Percentiles rank a stretch among this genome's conserved stretches.
Conservation (phyloP, 1,284 basidiomycete genomes). For the Cutaneotrichosporon sp. region DNA sequence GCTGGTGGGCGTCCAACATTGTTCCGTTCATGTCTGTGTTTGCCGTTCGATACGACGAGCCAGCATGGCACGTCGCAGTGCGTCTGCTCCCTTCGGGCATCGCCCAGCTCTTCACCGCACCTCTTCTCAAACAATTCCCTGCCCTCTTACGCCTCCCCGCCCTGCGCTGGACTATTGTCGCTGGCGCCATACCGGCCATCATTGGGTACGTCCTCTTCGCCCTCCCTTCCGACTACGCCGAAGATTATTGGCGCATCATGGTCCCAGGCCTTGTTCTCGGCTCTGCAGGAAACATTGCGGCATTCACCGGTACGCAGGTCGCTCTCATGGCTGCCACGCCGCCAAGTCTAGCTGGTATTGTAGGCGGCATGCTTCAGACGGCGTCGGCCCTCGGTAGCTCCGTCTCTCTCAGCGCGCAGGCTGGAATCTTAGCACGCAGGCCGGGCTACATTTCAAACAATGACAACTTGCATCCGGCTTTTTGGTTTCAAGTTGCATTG, state of each 20-base stretch:
- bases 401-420: constrained; percentile 39
- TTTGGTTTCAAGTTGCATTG: constrained; percentile 43
- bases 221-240: constrained; percentile 8
- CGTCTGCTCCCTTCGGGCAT: constrained; percentile 31
- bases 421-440: constrained; percentile 39
- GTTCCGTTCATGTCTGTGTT: constrained; percentile 24
- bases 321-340: constrained; percentile 37
- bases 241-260: constrained; percentile 37
- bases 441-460: constrained; percentile 31
- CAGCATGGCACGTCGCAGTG: constrained; percentile 27
- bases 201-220: constrained; percentile 25
- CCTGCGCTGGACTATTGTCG: constrained; percentile 24
- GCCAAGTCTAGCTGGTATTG: constrained; percentile 36
- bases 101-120: constrained; percentile 7
- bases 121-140: constrained; percentile 15
- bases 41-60: constrained; percentile 17
- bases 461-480: constrained; percentile 29
- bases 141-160: constrained; percentile 18
- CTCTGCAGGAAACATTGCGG: constrained; percentile 24
- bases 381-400: constrained; percentile 37
- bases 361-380: constrained; percentile 42
- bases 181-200: constrained; percentile 22
- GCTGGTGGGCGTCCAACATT: constrained; percentile 34
- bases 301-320: constrained; percentile 27
- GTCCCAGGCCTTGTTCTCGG: constrained; percentile 36